Conservation (phyloP, 371 early-diverging fungal species). For the Homolaphlyctis polyrhiza region DNA sequence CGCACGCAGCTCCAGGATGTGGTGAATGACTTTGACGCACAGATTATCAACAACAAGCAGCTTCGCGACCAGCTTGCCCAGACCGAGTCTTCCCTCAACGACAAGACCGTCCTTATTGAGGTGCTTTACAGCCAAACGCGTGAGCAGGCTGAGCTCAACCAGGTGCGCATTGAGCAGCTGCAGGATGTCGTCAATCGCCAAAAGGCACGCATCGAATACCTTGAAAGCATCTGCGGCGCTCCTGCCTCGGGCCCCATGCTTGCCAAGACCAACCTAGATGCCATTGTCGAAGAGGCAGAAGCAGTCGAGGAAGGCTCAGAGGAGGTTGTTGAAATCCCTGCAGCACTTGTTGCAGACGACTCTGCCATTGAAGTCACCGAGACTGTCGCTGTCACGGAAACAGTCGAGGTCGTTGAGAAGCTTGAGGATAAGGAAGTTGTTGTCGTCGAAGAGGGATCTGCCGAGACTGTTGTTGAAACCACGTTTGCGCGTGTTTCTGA, state of each 20-base stretch:
- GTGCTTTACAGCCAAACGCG: background rate
- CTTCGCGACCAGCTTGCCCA: background rate
- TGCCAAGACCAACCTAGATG: background rate
- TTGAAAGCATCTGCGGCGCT: background rate
- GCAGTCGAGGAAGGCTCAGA: background rate
- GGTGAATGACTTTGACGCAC: slow-evolving; percentile 1
- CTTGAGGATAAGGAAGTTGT: too few species aligned
- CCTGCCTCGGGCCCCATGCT: background rate
- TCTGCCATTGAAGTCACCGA: too few species aligned
- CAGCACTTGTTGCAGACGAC: too few species aligned
- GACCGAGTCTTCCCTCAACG: background rate
- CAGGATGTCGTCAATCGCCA: background rate
- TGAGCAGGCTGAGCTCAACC: slow-evolving; percentile 2
- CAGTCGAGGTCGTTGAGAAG: too few species aligned
- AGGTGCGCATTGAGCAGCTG: background rate
- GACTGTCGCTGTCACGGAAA: too few species aligned
- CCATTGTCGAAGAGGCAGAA: background rate
- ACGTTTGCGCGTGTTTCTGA: background rate
- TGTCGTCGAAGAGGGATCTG: too few species aligned
- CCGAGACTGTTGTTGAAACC: background rate
- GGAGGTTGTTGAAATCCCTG: too few species aligned
- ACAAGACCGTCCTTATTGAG: background rate
- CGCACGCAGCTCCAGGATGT: background rate
- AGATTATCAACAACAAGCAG: background rate
- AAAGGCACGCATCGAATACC: background rate